Evolutionary conservation across 73 alveolate genomes (phyloP).

Genomic region (Paramecium primaurelia): DNA sequence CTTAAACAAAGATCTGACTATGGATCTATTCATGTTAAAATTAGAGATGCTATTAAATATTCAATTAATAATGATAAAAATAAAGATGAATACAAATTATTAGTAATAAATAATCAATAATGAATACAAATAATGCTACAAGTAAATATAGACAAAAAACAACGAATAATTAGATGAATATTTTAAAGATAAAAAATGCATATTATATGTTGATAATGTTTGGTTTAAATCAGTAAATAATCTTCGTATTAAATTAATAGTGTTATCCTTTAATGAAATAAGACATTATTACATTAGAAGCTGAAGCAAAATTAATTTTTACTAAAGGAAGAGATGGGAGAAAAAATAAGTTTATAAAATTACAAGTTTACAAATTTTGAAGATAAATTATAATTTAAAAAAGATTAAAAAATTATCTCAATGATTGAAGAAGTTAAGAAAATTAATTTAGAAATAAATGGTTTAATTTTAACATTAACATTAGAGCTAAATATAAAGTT

Average conservation of each 20-base stretch:
- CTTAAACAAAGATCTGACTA: background rate
- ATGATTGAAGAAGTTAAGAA: background rate
- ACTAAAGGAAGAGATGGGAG: background rate
- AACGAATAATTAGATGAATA: background rate
- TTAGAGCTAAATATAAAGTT: background rate
- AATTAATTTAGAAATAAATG: background rate
- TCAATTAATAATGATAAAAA: background rate
- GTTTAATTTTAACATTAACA: background rate
- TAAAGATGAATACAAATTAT: background rate
- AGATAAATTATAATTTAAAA: background rate
- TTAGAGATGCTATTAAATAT: background rate
- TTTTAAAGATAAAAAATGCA: background rate
- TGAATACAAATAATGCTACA: background rate
- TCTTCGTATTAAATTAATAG: background rate
- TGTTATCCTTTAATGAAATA: background rate
- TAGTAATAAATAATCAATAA: background rate
- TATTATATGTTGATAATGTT: background rate
- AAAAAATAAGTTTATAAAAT: background rate
- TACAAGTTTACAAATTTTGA: background rate
- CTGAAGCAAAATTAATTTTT: background rate
- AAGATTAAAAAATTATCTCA: background rate
- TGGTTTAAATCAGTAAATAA: background rate
- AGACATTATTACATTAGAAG: background rate
- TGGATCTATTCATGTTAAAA: background rate
- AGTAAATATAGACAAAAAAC: background rate